Evolutionary conservation across 768 basidiomycete species (phyloP), one percentile per base, ranked within the genome.

Genomic region (Boletus edulis): DNA sequence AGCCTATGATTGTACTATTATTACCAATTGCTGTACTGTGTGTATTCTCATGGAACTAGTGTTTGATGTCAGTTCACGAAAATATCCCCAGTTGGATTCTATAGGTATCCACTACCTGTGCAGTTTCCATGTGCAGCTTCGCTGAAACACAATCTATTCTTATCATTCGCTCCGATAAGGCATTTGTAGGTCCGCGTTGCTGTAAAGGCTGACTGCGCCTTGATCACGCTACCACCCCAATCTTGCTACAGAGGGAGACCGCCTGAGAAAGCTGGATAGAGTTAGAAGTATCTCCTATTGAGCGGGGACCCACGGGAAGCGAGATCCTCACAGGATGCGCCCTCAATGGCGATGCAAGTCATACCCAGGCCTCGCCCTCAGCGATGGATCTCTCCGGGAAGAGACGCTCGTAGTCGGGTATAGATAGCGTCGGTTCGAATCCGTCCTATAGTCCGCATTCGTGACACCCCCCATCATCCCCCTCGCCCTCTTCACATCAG

Each of bases 121-220:
- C 31, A 56, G 27, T 32, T 57, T 35, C 7, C 34, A 15, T 14
- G 46, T 3, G 12, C 22, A 22, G 24, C 31, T 41, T 50, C 55
- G 54, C 63, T 57, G 61, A 47, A 55, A 55, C 24, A 17, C 22
- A 49, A 10, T 17, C 15, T 37, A 2, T 11, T 15, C 42, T 32
- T 47, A 51, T 57, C 41, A 17, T 29, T 43, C 5, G 13, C 46
- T 51, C 55, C 39, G 41, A 66, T 56, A 51, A 41, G 38, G 52
- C 12, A 6, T 29, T 47, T 56, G 65, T 65, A 18, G 56, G 64
- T 58, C 65, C 64, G 40, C 49, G 38, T 53, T 67, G 59, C 59
- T 58, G 64, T 64, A 18, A 7, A 46, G 2, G 15, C 24, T 9
- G 47, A 47, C 51, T 62, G 54, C 58, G 63, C 46, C 29, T 7